Base-by-base conservation (phyloP, 441 rosid species). In the Corymbia citriodora region DNA sequence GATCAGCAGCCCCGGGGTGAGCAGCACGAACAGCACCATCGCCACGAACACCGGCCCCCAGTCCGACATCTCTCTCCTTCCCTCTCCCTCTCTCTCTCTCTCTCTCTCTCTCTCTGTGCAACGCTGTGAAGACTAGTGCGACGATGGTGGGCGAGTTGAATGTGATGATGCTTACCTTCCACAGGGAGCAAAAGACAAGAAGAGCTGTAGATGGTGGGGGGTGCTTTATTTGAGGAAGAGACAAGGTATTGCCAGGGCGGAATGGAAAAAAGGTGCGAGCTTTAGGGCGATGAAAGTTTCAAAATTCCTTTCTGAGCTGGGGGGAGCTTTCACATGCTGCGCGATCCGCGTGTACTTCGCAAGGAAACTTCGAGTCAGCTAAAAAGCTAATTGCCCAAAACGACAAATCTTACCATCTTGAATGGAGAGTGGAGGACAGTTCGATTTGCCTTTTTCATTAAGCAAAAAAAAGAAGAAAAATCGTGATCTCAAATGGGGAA, bases 1-100 rank as follows among this genome's bases (percentile, higher is more conserved):
- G 91, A 97, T 89, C 91, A 98, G 96, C 87, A 98, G 90, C 36
- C 99, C 99, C 4, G 99, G 99, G 9, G 98, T 95, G 45, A 97
- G 92, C 48, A 98, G 92, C 89, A 96, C 91, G 90, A 96, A 96
- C 25, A 96, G 93, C 92, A 96, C 92, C 92, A 96, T 96, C 57
- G 96, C 97, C 59, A 96, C 93, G 54, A 96, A 96, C 53, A 96
- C 97, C 9, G 97, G 96, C 10, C 97, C 98, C 98, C 98, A 96
- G 89, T 96, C 98, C 27, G 97, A 87, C 97, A 95, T 96, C 79
- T 70, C 88, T 91, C 12, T 48, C 79, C 16, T 45, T 70, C n/a
- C 17, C 55, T 45, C 29, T 49, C 49, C 50, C 50, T 10, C 65
- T 48, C 31, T 11, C 53, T 17, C 57, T 40, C 50, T 10, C 65